phyloP scores from a whole-genome alignment of 148 eudicot species.

The Camellia granthamiana region DNA sequence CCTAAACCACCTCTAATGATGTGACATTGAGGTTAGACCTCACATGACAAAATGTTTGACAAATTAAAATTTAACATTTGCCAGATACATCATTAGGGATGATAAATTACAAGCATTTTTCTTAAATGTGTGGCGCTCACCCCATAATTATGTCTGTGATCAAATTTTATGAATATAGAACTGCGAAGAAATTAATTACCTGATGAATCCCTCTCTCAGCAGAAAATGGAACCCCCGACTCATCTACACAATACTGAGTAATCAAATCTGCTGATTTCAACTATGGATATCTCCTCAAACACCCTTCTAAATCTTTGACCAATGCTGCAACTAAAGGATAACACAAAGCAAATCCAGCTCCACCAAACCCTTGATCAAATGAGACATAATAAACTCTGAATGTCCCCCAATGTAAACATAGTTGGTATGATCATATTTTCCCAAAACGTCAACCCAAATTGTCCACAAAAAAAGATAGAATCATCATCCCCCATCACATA shows the following conservation, averaged over 20 bases:
- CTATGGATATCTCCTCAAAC: constrained; percentile 22
- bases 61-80: too few species aligned
- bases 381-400: constrained; percentile 28
- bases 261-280: constrained; percentile 16
- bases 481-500: constrained; percentile 35
- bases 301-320: constrained; percentile 19
- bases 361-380: constrained; percentile 34
- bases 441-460: constrained; percentile 30
- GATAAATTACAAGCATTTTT: too few species aligned
- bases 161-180: too few species aligned
- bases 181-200: constrained; percentile 20
- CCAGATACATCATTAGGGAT: too few species aligned
- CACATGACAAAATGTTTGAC: too few species aligned
- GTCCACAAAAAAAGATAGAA: constrained; percentile 31
- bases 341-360: constrained; percentile 37
- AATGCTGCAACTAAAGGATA: constrained; percentile 28
- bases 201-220: constrained; percentile 32
- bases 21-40: too few species aligned
- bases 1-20: too few species aligned
- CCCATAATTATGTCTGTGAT: too few species aligned
- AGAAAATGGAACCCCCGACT: constrained; percentile 34
- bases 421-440: constrained; percentile 28
- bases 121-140: too few species aligned
- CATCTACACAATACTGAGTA: constrained; percentile 25
- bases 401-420: constrained; percentile 33